Base-by-base conservation (phyloP, 345 rosid genomes). In the Populus ilicifolia region DNA sequence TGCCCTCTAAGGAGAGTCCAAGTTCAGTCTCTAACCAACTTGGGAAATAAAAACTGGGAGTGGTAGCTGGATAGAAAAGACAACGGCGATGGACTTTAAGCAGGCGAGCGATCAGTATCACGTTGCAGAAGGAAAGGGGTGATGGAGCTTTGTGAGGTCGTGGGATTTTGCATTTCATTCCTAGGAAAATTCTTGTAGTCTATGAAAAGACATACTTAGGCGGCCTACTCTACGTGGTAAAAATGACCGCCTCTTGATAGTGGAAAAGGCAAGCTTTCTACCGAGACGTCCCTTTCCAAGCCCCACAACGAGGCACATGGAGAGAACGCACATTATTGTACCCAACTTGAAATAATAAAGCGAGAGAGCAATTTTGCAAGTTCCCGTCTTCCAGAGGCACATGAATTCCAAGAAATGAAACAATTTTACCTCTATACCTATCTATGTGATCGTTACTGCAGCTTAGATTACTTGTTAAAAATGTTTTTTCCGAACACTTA, bases 81-180 rank as follows among this genome's bases (percentile, higher is more conserved):
- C 36, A 11, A 14, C 6, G 13, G n/a, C 56, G 8, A 10, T 77
- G 65, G 65, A 77, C 12, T 38, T 70, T 33, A 70, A 66, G 69
- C 41, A 25, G 36, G 76, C 69, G 11, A 63, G 23, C 7, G 12
- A 10, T 70, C 16, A 25, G 12, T 2, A 27, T 18, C 13, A 5
- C 43, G 7, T 21, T 20, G 25, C 0, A 21, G 6, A 5, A 6
- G 8, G 11, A 56, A 27, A 11, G 13, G 12, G 6, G 18, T 44
- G 70, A 29, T 74, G 68, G 56, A 63, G 21, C 18, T 6, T 63
- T 74, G 59, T 74, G 70, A 74, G 77, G 70, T 12, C 8, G 41
- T 27, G 61, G 27, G 25, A 25, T 27, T 41, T 41, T 61, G 46
- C 2, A 38, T 6, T n/a, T 56, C 5, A n/a, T n/a, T 12, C 13